phyloP scores from a whole-genome alignment of 140 eudicot species.

The Cichorium intybus region DNA sequence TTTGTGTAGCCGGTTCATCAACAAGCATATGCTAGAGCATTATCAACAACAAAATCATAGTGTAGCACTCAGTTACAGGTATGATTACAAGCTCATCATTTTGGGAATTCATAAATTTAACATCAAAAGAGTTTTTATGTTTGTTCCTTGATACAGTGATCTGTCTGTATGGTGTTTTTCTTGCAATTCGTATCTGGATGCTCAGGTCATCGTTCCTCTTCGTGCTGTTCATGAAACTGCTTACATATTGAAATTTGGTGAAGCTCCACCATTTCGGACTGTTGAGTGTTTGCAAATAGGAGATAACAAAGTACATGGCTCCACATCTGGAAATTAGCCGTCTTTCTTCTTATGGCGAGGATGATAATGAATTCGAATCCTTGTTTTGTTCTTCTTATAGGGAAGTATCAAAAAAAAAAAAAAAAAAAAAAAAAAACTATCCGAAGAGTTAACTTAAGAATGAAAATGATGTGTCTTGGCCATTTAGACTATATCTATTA shows the following conservation, averaged over 20 bases:
- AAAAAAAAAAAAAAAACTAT: too few species aligned
- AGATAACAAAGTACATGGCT: constrained; percentile 24
- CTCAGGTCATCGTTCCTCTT: constrained; percentile 64
- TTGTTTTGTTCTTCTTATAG: neutral
- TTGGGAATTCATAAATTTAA: neutral
- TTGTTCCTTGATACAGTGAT: constrained; percentile 54
- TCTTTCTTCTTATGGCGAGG: neutral
- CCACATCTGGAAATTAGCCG: constrained; percentile 17
- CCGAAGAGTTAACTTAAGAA: neutral
- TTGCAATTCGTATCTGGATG: constrained; percentile 87
- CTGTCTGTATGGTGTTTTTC: constrained; percentile 94
- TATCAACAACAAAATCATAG: constrained; percentile 51
- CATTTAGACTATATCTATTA: neutral
- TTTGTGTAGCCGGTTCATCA: constrained; percentile 85
- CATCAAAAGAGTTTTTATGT: too few species aligned
- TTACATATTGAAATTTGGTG: constrained; percentile 77
- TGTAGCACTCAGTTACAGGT: constrained; percentile 93
- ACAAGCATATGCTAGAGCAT: constrained; percentile 94
- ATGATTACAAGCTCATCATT: neutral
- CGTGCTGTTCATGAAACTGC: constrained; percentile 84
- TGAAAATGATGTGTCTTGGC: neutral
- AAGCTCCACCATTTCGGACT: constrained; percentile 66
- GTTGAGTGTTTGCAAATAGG: constrained; percentile 40
- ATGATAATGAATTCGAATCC: neutral
- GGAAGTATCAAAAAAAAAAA: neutral